Base-by-base conservation (phyloP, 768 basidiomycete genomes). In the Psilocybe tampanensis region DNA sequence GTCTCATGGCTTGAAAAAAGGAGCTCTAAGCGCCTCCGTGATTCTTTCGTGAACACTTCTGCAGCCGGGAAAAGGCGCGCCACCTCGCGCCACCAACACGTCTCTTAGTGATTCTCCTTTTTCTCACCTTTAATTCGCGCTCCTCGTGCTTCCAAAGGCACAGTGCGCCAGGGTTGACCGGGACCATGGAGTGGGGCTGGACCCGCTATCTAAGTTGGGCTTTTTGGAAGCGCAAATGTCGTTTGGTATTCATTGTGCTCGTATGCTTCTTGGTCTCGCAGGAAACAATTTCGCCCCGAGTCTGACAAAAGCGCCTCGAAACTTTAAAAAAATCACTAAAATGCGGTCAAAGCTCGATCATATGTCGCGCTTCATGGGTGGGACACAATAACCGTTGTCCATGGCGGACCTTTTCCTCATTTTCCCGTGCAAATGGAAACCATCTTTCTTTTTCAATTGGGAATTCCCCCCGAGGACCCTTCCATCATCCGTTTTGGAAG, bases 391-490 rank as follows among this genome's bases (percentile, higher is more conserved):
- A 13, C 4, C 36, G 36, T 34, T 15, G 33, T 34, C 29, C 45
- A 9, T n/a, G 24, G 17, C 47, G 47, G 47, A 48, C 17, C 13
- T 48, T 48, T 19, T 48, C 8, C 29, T 32, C 15, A 42, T 43
- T 33, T 50, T 19, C 43, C 47, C 34, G 52, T 56, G 41, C 41
- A 47, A 44, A 34, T 54, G 42, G 33, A 55, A 47, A 29, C 41
- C 48, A 55, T 55, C 44, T 47, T 34, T 54, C 15, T 24, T 48
- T n/a, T 26, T 32, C 13, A 13, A 48, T 26, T 32, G 8, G 24
- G 15, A 23, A 44, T 50, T 33, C 44, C 59, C 60, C 60, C 60
- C 49, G 53, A 52, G 39, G 51, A 56, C 50, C 51, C 55, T 61
- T 61, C 52, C 48, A 39, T 44, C n/a, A 26, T 43, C 42, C 24